These are phyloP conservation scores for Microcos paniculata DNA, from an alignment of 345 rosid species.

Conservation along the genomic window DNA sequence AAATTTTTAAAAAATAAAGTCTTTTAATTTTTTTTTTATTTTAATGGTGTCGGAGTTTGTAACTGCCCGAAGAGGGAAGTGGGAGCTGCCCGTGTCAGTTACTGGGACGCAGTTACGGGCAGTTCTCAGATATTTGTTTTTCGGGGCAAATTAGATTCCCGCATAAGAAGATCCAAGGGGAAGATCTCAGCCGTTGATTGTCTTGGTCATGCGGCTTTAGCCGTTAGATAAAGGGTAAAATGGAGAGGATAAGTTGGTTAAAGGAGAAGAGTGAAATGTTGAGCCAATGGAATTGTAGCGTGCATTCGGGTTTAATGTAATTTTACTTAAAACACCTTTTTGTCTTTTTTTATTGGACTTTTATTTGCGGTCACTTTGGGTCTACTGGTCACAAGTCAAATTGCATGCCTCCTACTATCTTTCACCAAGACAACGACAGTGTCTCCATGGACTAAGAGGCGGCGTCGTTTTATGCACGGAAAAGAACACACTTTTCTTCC, in stretches of 20 bases:
- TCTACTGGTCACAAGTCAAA: not conserved
- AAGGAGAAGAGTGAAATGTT: not conserved
- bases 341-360: not conserved
- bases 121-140: constrained; percentile 16
- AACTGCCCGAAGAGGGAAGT: constrained; percentile 42
- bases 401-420: not conserved
- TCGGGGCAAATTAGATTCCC: constrained; percentile 7
- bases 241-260: not conserved
- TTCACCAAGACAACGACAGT: not conserved
- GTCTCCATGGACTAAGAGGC: not conserved
- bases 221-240: constrained; percentile 14
- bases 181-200: constrained; percentile 9
- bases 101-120: not conserved
- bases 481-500: not conserved
- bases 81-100: constrained; percentile 18
- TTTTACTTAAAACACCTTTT: not conserved
- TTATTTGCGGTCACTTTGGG: not conserved
- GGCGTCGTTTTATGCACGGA: not conserved
- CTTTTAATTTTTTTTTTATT: not conserved
- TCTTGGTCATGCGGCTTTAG: too few relatives aligned
- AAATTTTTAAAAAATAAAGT: not conserved
- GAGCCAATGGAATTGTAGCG: not conserved
- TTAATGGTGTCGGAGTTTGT: constrained; percentile 35
- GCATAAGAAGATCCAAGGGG: not conserved
- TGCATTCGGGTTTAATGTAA: not conserved